Evolutionary conservation across 345 rosid species (phyloP).

Genomic region (Eucalyptus rudis): DNA sequence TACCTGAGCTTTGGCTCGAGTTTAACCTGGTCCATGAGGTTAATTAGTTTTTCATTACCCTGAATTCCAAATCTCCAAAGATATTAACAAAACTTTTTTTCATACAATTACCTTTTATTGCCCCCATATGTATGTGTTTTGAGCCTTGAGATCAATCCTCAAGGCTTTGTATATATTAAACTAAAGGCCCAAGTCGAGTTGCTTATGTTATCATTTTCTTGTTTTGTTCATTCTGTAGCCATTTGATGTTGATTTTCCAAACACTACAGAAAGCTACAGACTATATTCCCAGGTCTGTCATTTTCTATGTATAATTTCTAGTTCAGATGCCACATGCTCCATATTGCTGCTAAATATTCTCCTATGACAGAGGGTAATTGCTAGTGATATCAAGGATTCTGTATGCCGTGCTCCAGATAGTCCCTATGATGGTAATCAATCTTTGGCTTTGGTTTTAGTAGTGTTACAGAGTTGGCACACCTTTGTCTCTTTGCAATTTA

Average conservation of each 20-base stretch:
- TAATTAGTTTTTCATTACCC: not conserved
- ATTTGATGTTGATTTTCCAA: slow-evolving; percentile 56
- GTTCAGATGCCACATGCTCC: not conserved
- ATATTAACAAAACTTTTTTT: not conserved
- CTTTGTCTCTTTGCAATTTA: not conserved
- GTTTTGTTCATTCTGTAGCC: not conserved
- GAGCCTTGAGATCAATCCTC: not conserved
- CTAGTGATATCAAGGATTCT: slow-evolving; percentile 93
- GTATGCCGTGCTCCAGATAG: slow-evolving; percentile 98
- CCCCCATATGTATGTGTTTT: not conserved
- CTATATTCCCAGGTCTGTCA: slow-evolving; percentile 75
- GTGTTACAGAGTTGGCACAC: not conserved
- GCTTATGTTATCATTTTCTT: not conserved
- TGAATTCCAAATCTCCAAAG: not conserved
- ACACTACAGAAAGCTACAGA: slow-evolving; percentile 88
- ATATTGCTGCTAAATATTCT: slow-evolving; percentile 2
- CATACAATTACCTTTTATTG: not conserved
- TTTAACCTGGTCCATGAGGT: not conserved
- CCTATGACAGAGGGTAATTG: slow-evolving; percentile 71
- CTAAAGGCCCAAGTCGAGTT: not conserved
- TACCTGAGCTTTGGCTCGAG: not conserved
- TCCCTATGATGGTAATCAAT: slow-evolving; percentile 72
- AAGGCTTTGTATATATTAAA: not conserved
- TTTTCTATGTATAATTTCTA: not conserved
- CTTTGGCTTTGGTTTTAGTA: not conserved